Percentiles rank a stretch among this genome's conserved stretches.
phyloP scores from a whole-genome alignment of 345 rosid species.

The Gossypium bickii region DNA sequence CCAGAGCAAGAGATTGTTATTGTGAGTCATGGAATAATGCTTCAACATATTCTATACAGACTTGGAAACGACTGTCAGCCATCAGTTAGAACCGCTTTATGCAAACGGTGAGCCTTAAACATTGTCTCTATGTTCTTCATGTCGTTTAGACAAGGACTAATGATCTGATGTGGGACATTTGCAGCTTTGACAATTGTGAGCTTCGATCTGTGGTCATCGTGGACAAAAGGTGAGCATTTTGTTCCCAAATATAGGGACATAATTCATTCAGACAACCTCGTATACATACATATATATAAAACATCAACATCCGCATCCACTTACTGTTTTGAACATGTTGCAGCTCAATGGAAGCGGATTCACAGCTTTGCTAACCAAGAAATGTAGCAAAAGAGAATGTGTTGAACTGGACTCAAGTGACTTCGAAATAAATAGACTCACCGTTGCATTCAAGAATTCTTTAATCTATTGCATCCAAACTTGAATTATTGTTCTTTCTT shows the following conservation, averaged over 20 bases:
- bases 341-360: conserved; percentile 24
- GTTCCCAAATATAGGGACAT: background rate
- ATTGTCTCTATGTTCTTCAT: background rate
- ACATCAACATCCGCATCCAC: no score
- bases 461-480: no score
- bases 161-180: background rate
- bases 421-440: background rate
- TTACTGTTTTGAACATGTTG: background rate
- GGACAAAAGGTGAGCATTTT: conserved; percentile 32
- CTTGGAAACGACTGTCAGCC: conserved; percentile 39
- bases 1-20: conserved; percentile 78
- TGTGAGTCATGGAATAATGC: conserved; percentile 69
- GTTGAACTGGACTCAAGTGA: background rate
- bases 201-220: conserved; percentile 46
- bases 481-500: no score
- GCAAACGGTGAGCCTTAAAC: conserved; percentile 30
- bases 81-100: conserved; percentile 19
- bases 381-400: background rate
- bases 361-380: conserved; percentile 6
- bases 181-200: conserved; percentile 61
- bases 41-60: conserved; percentile 41
- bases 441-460: no score
- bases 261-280: background rate
- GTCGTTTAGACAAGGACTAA: background rate
- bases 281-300: background rate